phyloP scores from a whole-genome alignment of 768 basidiomycete genomes.

The Suillus cothurnatus region DNA sequence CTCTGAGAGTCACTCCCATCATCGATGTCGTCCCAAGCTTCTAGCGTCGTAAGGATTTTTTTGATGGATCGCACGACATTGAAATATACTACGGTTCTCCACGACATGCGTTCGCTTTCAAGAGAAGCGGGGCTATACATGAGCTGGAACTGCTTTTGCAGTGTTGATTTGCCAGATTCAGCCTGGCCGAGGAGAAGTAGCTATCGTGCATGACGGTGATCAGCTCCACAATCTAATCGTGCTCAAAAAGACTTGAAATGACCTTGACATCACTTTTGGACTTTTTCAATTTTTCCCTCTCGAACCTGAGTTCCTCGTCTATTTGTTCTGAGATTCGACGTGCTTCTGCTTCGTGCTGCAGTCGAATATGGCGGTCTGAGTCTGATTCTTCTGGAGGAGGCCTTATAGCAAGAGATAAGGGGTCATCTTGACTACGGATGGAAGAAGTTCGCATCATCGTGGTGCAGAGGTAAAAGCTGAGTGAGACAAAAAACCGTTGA shows the following conservation, averaged over 20 bases:
- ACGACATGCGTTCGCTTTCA: slow-evolving; percentile 68
- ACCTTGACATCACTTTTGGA: slow-evolving; percentile 80
- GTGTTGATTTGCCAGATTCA: slow-evolving; percentile 76
- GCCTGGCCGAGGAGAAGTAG: slow-evolving; percentile 77
- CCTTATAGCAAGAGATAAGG: slow-evolving; percentile 64
- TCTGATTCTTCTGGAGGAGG: slow-evolving; percentile 71
- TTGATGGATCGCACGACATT: slow-evolving; percentile 74
- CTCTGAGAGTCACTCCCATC: slow-evolving; percentile 50
- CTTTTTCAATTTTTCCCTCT: slow-evolving; percentile 65
- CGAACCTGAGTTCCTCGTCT: slow-evolving; percentile 75
- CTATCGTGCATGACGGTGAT: slow-evolving; percentile 39
- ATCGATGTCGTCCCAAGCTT: slow-evolving; percentile 60
- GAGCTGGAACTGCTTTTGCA: slow-evolving; percentile 80
- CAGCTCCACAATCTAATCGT: slow-evolving; percentile 7
- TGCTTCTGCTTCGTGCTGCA: slow-evolving; percentile 71
- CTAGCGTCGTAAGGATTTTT: slow-evolving; percentile 65
- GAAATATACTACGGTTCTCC: slow-evolving; percentile 76
- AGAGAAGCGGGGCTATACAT: slow-evolving; percentile 76
- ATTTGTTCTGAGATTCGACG: slow-evolving; percentile 78
- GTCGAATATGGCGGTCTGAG: slow-evolving; percentile 58
- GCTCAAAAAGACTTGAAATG: slow-evolving; percentile 3
- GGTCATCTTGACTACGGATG: slow-evolving; percentile 75
- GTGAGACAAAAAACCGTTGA: slow-evolving; percentile 24
- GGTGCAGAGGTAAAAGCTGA: slow-evolving; percentile 33
- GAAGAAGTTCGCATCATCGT: slow-evolving; percentile 69